Evolutionary conservation across 257 asterid genomes (phyloP), one percentile per base, ranked within the genome.

Genomic region (Forsythia suspensa): DNA sequence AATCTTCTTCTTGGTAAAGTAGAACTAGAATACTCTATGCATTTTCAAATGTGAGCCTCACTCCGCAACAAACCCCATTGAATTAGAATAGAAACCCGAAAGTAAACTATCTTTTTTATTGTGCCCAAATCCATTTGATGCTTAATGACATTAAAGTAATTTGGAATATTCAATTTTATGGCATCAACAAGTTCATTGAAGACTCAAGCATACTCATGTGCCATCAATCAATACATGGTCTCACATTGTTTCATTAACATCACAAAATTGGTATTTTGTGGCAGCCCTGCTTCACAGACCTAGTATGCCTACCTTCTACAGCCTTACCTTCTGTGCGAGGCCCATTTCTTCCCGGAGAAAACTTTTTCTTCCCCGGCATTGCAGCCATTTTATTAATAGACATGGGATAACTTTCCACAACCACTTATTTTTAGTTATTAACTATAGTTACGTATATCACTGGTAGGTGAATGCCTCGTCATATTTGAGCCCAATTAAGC

Each of bases 121-220:
- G 98, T 94, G 76, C 98, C 96, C 68, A 94, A 86, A 87, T 94
- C 98, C 98, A 94, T 94, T 38, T 97, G 97, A 73, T 90, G 92
- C 87, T 92, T 92, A 75, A 94, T 91, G 43, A 94, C 80, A 77
- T 55, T 24, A 24, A 73, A 87, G 77, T 94, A 94, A 80, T 94
- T 97, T 0, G 97, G 98, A 72, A 91, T 89, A 12, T 91, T 90
- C 70, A 82, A 86, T 57, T 78, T 84, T 34, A 87, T 94, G 8
- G 84, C 77, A 84, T 94, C 98, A 73, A 94, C 98, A 0, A 97
- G 98, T 71, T 74, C 72, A 18, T 83, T 87, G 73, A 94, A 94
- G 70, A 92, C 82, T 96, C 94, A 90, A 34, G 82, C 87, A 76
- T 76, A 81, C 20, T 84, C 84, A 70, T 90, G 98, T 6, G 72